Evolutionary conservation across 805 yeast genomes (phyloP).

Genomic region (Yarrowia divulgata): DNA sequence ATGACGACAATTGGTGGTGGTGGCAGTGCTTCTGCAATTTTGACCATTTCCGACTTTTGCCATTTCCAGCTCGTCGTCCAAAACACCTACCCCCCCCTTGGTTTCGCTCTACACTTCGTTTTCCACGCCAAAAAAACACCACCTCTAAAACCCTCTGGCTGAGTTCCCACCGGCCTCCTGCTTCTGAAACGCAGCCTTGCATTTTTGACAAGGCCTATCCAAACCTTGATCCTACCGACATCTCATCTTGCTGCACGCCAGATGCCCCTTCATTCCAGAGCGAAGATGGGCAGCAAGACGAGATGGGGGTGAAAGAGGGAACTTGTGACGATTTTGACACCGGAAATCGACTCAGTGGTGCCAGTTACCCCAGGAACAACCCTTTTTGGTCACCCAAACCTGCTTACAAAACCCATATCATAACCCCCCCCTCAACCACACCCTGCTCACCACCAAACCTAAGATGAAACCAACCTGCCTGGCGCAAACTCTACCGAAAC

Average conservation of each 20-base stretch:
- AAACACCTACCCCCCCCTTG: too few relatives aligned
- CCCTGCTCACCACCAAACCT: neutral
- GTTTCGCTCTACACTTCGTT: too few relatives aligned
- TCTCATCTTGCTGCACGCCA: conserved; percentile 15
- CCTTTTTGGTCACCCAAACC: too few relatives aligned
- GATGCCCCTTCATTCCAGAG: conserved; percentile 37
- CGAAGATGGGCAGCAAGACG: neutral
- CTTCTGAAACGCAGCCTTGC: conserved; percentile 21
- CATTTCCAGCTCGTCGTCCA: too few relatives aligned
- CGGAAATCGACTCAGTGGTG: neutral
- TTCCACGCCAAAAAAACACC: neutral
- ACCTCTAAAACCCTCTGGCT: neutral
- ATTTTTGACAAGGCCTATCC: conserved; percentile 31
- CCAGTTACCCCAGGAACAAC: too few relatives aligned
- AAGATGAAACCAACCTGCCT: neutral
- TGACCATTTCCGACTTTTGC: too few relatives aligned
- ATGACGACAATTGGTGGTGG: too few relatives aligned
- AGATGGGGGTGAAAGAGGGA: neutral
- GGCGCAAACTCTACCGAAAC: neutral
- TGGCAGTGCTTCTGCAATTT: too few relatives aligned
- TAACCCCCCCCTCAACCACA: neutral
- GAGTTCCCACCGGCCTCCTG: conserved; percentile 29
- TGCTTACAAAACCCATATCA: too few relatives aligned
- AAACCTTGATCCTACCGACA: neutral
- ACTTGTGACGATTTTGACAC: neutral